Conservation (phyloP, 2,329 filamentous ascomycete species). For the Rhinocladiella similis region DNA sequence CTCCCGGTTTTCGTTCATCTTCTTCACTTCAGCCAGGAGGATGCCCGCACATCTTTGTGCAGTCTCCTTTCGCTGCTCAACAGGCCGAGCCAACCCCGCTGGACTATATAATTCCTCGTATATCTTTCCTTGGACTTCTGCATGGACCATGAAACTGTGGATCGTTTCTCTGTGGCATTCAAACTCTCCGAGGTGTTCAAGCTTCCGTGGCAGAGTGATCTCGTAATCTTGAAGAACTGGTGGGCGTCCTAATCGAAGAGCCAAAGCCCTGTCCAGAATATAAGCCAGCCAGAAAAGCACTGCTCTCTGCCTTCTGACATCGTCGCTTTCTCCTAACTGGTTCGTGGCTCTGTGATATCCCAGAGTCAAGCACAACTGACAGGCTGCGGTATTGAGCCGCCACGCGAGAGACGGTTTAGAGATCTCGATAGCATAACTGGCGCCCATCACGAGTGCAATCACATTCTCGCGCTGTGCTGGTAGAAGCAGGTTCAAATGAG, state of each 20-base stretch:
- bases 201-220: conserved; percentile 3
- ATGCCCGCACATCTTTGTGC: background rate
- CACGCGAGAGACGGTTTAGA: conserved; percentile 11
- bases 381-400: conserved; percentile 8
- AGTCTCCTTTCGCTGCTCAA: background rate
- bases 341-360: conserved; percentile 1
- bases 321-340: background rate
- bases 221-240: conserved; percentile 14
- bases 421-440: conserved; percentile 14
- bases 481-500: conserved; percentile 7
- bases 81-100: background rate
- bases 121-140: conserved; percentile 1
- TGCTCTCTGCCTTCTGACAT: background rate
- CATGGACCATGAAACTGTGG: background rate
- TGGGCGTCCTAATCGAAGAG: conserved; percentile 13
- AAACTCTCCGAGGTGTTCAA: background rate
- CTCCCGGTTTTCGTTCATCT: background rate
- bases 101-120: conserved; percentile 1
- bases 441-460: conserved; percentile 17
- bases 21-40: background rate
- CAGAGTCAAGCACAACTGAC: conserved; percentile 10
- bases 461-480: conserved; percentile 14
- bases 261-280: conserved; percentile 13
- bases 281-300: conserved; percentile 19
- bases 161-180: conserved; percentile 1